A percentile compares a stretch with the other conserved stretches of the same genome.
These are phyloP conservation scores for Cystobasidium ongulense DNA, from an alignment of 768 basidiomycete species.

Conservation along the genomic window DNA sequence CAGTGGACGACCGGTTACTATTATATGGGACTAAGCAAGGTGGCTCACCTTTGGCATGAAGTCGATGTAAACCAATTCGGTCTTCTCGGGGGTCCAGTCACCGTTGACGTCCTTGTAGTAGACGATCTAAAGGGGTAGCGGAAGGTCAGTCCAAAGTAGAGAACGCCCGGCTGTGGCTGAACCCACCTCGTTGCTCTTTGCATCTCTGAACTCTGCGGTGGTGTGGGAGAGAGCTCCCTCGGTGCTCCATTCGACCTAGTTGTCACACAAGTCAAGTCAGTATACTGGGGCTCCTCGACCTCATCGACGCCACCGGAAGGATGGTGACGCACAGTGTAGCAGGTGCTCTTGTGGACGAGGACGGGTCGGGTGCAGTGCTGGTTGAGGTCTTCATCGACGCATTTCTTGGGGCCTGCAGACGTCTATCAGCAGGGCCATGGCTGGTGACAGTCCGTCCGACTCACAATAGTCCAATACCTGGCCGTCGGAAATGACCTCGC, in stretches of 20 bases:
- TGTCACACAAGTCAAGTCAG: not conserved
- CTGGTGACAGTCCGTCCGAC: not conserved
- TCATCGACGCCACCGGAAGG: not conserved
- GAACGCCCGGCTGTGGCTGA: not conserved
- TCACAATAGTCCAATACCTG: constrained; percentile 23
- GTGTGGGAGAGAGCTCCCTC: constrained; percentile 24
- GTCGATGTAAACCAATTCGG: constrained; percentile 23
- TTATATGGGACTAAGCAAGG: not conserved
- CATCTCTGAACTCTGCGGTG: constrained; percentile 25
- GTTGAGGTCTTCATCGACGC: constrained; percentile 19
- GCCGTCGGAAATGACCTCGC: constrained; percentile 5
- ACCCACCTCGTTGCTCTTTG: constrained; percentile 23
- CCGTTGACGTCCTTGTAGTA: constrained; percentile 28
- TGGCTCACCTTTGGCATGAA: constrained; percentile 9
- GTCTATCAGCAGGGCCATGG: not conserved
- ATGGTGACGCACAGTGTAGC: constrained; percentile 23
- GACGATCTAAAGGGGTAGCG: constrained; percentile 4
- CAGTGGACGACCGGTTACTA: not conserved
- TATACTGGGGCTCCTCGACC: not conserved
- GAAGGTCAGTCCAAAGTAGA: not conserved
- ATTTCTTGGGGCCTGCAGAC: constrained; percentile 13
- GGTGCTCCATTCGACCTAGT: constrained; percentile 27
- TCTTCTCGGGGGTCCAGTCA: constrained; percentile 28
- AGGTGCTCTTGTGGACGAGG: constrained; percentile 14
- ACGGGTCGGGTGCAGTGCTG: constrained; percentile 21